Conservation (phyloP, 2,329 filamentous ascomycete species). For the Fusarium coicis region DNA sequence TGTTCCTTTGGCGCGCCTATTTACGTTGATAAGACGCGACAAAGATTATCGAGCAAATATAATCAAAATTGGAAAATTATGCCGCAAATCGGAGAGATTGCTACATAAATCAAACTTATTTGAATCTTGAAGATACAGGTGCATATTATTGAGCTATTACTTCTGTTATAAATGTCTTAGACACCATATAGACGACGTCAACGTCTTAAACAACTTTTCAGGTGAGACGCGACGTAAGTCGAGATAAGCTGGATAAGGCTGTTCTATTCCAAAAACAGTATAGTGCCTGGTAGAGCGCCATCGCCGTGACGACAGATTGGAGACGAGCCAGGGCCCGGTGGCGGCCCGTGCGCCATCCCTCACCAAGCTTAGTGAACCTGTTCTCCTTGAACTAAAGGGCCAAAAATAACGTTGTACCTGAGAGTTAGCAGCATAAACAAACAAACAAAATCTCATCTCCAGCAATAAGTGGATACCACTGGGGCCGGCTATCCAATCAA, state of each 20-base stretch:
- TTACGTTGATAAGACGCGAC: slow-evolving; percentile 16
- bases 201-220: slow-evolving; percentile 9
- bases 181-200: slow-evolving; percentile 9
- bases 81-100: neutral
- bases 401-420: slow-evolving; percentile 42
- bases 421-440: slow-evolving; percentile 46
- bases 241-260: slow-evolving; percentile 12
- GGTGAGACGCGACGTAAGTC: slow-evolving; percentile 41
- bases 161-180: neutral
- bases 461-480: slow-evolving; percentile 30
- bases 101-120: neutral
- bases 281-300: slow-evolving; percentile 38
- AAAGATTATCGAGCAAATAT: neutral
- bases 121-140: neutral
- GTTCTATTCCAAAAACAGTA: neutral
- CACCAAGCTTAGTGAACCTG: slow-evolving; percentile 22
- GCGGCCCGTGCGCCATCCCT: slow-evolving; percentile 43
- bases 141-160: neutral
- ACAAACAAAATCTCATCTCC: slow-evolving; percentile 49
- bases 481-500: slow-evolving; percentile 28
- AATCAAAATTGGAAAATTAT: slow-evolving; percentile 14
- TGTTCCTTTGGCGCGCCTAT: slow-evolving; percentile 11
- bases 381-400: slow-evolving; percentile 37
- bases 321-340: slow-evolving; percentile 15
- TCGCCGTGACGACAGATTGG: slow-evolving; percentile 49